A percentile compares a stretch with the other conserved stretches of the same genome.
phyloP scores from a whole-genome alignment of 352 stramenopile genomes.

The Phytophthora nicotianae region DNA sequence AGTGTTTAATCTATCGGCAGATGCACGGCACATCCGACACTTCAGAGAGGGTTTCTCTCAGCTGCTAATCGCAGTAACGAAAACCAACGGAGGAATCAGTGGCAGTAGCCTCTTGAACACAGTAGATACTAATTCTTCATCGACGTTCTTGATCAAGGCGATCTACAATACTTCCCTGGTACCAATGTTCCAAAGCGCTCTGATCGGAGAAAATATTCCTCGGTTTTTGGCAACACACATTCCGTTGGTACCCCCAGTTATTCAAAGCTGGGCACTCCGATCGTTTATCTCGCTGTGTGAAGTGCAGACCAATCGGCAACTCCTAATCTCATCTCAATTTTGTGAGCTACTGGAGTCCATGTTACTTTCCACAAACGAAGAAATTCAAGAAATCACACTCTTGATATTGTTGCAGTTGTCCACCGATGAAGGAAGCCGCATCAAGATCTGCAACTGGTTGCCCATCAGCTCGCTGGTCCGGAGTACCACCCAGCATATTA shows the following conservation, averaged over 20 bases:
- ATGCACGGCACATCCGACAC: slow-evolving; percentile 63
- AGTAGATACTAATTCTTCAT: slow-evolving; percentile 22
- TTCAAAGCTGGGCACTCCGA: slow-evolving; percentile 55
- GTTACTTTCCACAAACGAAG: slow-evolving; percentile 38
- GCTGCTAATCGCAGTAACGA: slow-evolving; percentile 43
- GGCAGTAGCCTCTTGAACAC: slow-evolving; percentile 22
- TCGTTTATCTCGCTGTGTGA: slow-evolving; percentile 62
- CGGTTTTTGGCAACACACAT: slow-evolving; percentile 61
- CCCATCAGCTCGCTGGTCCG: slow-evolving; percentile 50
- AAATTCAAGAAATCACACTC: slow-evolving; percentile 62
- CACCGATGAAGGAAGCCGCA: slow-evolving; percentile 64
- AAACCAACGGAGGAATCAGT: slow-evolving; percentile 20
- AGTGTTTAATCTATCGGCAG: slow-evolving; percentile 73
- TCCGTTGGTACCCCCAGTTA: slow-evolving; percentile 35
- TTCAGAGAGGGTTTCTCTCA: slow-evolving; percentile 70
- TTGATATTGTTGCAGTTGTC: slow-evolving; percentile 61
- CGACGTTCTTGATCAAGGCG: slow-evolving; percentile 65
- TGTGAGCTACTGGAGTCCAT: slow-evolving; percentile 59
- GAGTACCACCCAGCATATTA: slow-evolving; percentile 36
- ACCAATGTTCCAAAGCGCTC: slow-evolving; percentile 55
- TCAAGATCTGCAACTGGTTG: slow-evolving; percentile 77
- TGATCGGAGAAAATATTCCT: slow-evolving; percentile 71
- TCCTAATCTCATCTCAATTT: slow-evolving; percentile 56
- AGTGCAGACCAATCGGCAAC: slow-evolving; percentile 45
- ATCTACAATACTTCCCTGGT: slow-evolving; percentile 72